Evolutionary conservation across 176 grass and related monocot species (phyloP).

Genomic region (Areca catechu): DNA sequence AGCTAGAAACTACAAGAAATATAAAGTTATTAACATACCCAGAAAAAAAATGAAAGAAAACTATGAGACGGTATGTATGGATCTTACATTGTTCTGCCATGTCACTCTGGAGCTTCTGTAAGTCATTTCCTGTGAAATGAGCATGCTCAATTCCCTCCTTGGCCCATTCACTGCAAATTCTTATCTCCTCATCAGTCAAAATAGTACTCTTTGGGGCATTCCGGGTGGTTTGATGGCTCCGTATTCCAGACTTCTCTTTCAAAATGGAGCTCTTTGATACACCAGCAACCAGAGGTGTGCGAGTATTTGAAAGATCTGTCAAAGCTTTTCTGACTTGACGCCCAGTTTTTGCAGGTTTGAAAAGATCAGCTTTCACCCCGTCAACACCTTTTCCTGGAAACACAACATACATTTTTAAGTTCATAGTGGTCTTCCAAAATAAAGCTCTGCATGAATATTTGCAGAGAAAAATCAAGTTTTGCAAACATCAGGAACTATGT

Average conservation of each 20-base stretch:
- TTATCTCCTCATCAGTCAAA: constrained; percentile 33
- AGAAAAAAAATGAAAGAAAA: background rate
- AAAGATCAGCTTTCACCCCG: constrained; percentile 28
- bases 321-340: constrained; percentile 29
- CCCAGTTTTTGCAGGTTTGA: constrained; percentile 35
- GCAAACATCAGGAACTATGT: background rate
- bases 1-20: too few species aligned
- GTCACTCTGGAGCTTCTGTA: constrained; percentile 36
- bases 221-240: constrained; percentile 21
- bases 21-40: background rate
- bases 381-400: constrained; percentile 38
- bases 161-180: constrained; percentile 50
- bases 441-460: constrained; percentile 7
- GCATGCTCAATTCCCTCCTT: constrained; percentile 46
- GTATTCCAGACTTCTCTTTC: constrained; percentile 29
- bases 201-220: constrained; percentile 26
- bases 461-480: background rate
- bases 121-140: constrained; percentile 45
- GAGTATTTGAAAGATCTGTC: constrained; percentile 41
- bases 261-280: constrained; percentile 15
- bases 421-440: background rate
- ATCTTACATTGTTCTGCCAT: constrained; percentile 33
- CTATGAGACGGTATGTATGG: background rate
- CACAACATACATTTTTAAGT: background rate
- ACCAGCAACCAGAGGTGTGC: constrained; percentile 22